Base-by-base conservation (phyloP, 2,329 filamentous ascomycete species). In the Penicillium nordicum region DNA sequence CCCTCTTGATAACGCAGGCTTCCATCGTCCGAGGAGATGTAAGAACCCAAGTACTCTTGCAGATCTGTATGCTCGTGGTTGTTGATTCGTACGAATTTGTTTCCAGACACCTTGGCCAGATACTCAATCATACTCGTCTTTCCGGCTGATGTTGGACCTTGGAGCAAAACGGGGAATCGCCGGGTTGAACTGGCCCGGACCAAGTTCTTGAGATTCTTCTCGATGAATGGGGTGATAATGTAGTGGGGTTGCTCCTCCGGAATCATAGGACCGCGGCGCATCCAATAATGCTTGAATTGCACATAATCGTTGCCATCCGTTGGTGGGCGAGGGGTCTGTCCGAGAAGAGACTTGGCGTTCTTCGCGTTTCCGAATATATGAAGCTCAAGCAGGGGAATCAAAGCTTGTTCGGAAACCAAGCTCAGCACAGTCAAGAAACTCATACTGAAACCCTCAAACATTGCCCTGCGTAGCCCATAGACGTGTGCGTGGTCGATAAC, bases 111-210 rank as follows among this genome's bases (percentile, higher is more conserved):
- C 68, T 96, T 94, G n/a, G 95, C 93, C 37, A 99, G 82, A 71
- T 96, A 97, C 74, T 97, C 93, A 41, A 99, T 96, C 94, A 99
- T 99, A 74, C 93, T 97, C 0, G 94, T 99, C 76, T 99, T 99
- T 62, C 94, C 94, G 12, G 93, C 90, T 5, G 95, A 99, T 0
- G 94, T 99, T 12, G 95, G 94, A 4, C 94, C 94, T 74, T 99
- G 94, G 21, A 99, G 89, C 10, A 99, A 81, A 47, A 99, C 90
- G 0, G 94, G 95, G 71, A 96, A 99, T 47, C 89, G 85, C 36
- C 92, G 81, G 5, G 93, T 99, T 0, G 93, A 97, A 16, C 92
- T 92, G 3, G 94, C 95, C 68, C 95, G 84, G 11, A 97, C 93
- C 29, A 99, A 78, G 67, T 99, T 99, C 64, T 97, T 85, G 62